Percentiles rank a stretch among this genome's conserved stretches.
Conservation (phyloP, 116 monocot species). For the Phalaenopsis hybrid region DNA sequence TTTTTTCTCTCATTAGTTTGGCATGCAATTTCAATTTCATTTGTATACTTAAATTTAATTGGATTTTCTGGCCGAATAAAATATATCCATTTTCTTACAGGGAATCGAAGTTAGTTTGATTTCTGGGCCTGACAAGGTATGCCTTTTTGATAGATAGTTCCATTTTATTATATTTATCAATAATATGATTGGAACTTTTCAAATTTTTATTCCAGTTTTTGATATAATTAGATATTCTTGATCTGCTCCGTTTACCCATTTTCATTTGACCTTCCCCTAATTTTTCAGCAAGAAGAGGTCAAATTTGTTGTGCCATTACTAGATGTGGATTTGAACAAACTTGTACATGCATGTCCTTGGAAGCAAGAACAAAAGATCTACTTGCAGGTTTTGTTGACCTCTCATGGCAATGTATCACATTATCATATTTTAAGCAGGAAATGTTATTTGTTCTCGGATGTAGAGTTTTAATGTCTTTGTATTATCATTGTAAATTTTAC, state of each 20-base stretch:
- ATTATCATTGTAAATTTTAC: neutral
- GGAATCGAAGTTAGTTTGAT: constrained; percentile 72
- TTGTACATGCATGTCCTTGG: constrained; percentile 62
- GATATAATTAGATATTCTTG: neutral
- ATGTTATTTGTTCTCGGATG: neutral
- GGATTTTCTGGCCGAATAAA: neutral
- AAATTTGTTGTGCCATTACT: constrained; percentile 83
- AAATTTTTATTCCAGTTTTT: neutral
- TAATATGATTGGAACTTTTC: neutral
- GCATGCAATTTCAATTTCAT: neutral
- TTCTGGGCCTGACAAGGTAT: constrained; percentile 59
- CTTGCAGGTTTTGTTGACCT: constrained; percentile 47
- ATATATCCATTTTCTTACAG: constrained; percentile 17
- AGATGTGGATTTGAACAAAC: constrained; percentile 53
- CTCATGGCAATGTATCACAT: neutral
- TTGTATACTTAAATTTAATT: neutral
- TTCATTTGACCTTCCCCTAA: neutral
- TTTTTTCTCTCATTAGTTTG: neutral
- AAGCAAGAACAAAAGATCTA: constrained; percentile 63
- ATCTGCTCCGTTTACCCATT: neutral
- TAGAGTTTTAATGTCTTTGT: neutral
- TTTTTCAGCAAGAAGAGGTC: constrained; percentile 55
- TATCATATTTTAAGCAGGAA: neutral
- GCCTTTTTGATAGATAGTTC: neutral
- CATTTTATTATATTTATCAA: neutral